phyloP scores from a whole-genome alignment of 1,284 basidiomycete genomes.

The Phylloporus sp. region DNA sequence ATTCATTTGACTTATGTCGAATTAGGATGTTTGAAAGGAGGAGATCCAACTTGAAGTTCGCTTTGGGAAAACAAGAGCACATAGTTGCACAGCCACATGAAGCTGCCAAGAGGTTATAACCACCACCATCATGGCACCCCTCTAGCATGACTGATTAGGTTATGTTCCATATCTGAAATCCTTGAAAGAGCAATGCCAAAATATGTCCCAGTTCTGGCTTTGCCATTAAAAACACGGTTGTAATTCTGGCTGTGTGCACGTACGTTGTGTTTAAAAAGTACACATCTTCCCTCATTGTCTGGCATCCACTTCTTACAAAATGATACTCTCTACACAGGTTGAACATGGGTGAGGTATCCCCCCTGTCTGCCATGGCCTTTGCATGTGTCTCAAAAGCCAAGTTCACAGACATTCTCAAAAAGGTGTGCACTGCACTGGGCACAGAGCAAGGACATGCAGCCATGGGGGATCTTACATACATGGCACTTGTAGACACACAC shows the following conservation, averaged over 20 bases:
- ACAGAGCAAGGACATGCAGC: background rate
- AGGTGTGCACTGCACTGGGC: constrained; percentile 24
- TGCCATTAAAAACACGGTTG: constrained; percentile 23
- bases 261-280: constrained; percentile 37
- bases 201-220: constrained; percentile 36
- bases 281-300: constrained; percentile 2
- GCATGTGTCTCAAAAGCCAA: constrained; percentile 27
- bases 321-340: constrained; percentile 14
- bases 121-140: constrained; percentile 26
- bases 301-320: background rate
- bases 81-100: constrained; percentile 4
- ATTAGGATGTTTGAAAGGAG: too few relatives aligned
- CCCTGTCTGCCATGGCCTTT: constrained; percentile 27
- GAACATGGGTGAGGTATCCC: constrained; percentile 33
- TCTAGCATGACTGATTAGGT: constrained; percentile 23
- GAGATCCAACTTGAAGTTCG: too few relatives aligned
- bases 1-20: too few relatives aligned
- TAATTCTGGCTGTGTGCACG: constrained; percentile 34
- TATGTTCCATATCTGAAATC: constrained; percentile 29
- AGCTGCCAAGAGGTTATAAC: background rate
- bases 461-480: constrained; percentile 24
- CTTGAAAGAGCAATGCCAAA: constrained; percentile 25
- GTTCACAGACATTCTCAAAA: constrained; percentile 30
- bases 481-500: constrained; percentile 26
- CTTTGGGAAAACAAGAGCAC: too few relatives aligned